Conservation (phyloP, 2,329 filamentous ascomycete genomes). For the Apiospora sp. region DNA sequence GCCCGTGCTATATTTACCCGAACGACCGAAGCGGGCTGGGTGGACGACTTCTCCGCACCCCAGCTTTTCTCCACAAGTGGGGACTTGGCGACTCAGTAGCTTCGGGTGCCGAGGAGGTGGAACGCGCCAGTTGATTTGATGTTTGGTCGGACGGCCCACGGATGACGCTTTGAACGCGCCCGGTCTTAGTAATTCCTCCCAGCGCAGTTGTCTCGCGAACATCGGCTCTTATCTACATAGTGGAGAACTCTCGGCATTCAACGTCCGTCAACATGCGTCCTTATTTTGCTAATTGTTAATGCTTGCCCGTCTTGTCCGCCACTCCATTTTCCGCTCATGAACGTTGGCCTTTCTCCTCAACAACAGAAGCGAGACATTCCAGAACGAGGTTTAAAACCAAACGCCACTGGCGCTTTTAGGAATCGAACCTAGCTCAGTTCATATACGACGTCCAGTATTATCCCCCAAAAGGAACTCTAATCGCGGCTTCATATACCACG, state of each 20-base stretch:
- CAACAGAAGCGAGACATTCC: background rate
- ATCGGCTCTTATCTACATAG: background rate
- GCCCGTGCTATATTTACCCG: background rate
- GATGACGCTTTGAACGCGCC: conserved; percentile 8
- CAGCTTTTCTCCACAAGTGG: conserved; percentile 15
- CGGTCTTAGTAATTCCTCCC: conserved; percentile 1
- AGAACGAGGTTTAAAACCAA: background rate
- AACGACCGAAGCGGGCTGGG: background rate
- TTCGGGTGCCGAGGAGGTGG: background rate
- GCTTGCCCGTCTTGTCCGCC: background rate
- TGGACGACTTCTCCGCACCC: conserved; percentile 7
- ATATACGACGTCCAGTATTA: no score
- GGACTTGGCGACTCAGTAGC: background rate
- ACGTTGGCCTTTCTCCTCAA: background rate
- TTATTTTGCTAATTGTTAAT: background rate
- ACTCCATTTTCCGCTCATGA: background rate
- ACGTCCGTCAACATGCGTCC: background rate
- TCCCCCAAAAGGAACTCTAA: no score
- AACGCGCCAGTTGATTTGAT: background rate
- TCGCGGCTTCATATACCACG: no score
- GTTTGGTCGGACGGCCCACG: conserved; percentile 4
- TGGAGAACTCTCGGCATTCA: conserved; percentile 15
- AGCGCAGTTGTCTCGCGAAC: background rate
- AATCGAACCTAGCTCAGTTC: no score
- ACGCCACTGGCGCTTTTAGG: no score